Percentiles rank a stretch among this genome's conserved stretches.
Evolutionary conservation across 768 basidiomycete genomes (phyloP).

Genomic region (Artomyces pyxidatus): DNA sequence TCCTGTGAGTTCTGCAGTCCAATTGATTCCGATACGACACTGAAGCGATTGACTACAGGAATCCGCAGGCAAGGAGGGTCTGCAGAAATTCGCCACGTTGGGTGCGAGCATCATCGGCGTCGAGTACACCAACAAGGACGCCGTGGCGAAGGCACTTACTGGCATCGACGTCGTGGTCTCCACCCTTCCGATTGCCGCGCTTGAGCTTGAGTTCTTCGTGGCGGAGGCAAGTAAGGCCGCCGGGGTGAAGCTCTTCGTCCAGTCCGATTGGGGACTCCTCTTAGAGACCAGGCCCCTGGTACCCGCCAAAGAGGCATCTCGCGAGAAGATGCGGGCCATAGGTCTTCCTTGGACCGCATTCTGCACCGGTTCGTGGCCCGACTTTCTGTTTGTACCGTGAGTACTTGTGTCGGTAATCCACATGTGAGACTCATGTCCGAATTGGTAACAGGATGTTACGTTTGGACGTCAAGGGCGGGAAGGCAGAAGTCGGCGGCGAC

Average conservation of each 20-base stretch:
- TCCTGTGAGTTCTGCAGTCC: neutral
- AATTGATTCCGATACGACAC: neutral
- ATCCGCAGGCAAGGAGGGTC: neutral
- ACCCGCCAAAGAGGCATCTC: neutral
- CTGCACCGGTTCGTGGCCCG: constrained; percentile 5
- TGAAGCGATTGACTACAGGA: neutral
- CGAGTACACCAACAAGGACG: neutral
- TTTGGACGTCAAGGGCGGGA: neutral
- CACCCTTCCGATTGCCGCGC: neutral
- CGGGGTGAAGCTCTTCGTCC: constrained; percentile 4
- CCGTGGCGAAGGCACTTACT: neutral
- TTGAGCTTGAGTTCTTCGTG: neutral
- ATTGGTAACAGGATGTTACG: neutral
- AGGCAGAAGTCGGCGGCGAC: neutral
- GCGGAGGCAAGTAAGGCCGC: constrained; percentile 4
- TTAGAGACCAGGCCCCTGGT: neutral
- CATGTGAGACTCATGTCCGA: neutral
- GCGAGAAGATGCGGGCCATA: neutral
- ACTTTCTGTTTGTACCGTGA: constrained; percentile 1
- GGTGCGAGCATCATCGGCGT: neutral
- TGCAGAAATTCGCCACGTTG: too few relatives aligned
- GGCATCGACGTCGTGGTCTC: constrained; percentile 4
- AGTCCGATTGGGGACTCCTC: constrained; percentile 18
- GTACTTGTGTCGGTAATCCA: neutral
- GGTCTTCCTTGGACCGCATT: constrained; percentile 4